Conservation (phyloP, 805 yeast species). For the Barnettozyma californica region DNA sequence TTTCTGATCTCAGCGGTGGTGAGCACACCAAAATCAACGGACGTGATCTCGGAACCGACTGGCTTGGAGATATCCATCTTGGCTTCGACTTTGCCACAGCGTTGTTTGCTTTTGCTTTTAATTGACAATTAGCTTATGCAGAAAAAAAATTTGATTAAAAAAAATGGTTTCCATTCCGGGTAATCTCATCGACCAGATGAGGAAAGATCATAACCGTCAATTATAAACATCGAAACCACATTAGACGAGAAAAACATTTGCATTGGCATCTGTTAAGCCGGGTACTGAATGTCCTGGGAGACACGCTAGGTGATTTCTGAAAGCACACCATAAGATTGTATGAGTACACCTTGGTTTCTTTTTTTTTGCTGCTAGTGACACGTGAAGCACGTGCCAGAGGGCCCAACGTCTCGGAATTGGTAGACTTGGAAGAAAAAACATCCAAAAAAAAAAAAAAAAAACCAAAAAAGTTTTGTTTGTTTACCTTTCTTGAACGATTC, state of each 20-base stretch:
- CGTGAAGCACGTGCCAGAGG: too few relatives aligned
- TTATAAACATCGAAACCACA: too few relatives aligned
- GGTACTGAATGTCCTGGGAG: too few relatives aligned
- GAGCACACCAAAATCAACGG: conserved; percentile 88
- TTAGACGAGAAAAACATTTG: too few relatives aligned
- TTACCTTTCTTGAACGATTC: not conserved
- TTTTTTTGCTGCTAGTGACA: not conserved
- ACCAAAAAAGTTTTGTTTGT: conserved; percentile 3
- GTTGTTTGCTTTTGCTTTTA: not conserved
- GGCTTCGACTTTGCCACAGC: not conserved
- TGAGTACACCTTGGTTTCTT: not conserved
- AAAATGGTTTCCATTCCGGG: conserved; percentile 9
- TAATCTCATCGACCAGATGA: conserved; percentile 15
- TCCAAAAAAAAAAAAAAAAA: too few relatives aligned
- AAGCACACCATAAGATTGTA: too few relatives aligned
- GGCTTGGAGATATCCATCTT: conserved; percentile 94
- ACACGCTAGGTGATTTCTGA: too few relatives aligned
- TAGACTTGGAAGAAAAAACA: too few relatives aligned
- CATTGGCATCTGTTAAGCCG: too few relatives aligned
- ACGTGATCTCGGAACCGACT: conserved; percentile 86
- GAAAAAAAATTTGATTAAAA: conserved; percentile 7
- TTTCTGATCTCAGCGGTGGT: conserved; percentile 77
- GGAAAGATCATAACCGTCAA: not conserved
- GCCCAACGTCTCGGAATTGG: not conserved
- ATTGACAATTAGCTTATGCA: not conserved